A percentile compares a stretch with the other conserved stretches of the same genome.
Evolutionary conservation across 73 alveolate species (phyloP).

Genomic region (Blepharisma stoltei): DNA sequence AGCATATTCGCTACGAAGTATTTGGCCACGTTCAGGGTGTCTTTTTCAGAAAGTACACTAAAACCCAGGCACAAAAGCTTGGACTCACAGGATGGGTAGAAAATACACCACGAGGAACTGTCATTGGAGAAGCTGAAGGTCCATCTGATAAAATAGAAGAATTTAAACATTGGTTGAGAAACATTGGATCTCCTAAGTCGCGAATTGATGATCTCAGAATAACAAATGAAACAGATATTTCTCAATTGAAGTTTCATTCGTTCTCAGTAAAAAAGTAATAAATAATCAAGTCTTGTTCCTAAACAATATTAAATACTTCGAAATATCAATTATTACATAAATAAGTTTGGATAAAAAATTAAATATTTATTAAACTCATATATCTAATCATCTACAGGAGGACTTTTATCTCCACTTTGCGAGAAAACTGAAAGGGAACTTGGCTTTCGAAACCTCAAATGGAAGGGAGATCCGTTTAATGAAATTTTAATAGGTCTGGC

Average conservation of each 20-base stretch:
- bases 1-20: slow-evolving; percentile 5
- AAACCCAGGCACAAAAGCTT: slow-evolving; percentile 30
- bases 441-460: background rate
- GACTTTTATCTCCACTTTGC: slow-evolving; percentile 10
- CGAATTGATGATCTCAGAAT: background rate
- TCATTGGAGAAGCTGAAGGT: slow-evolving; percentile 45
- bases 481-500: background rate
- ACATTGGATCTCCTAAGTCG: background rate
- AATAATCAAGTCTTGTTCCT: no score
- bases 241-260: no score
- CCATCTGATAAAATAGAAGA: background rate
- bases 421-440: background rate
- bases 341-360: no score
- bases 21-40: slow-evolving; percentile 42
- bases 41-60: slow-evolving; percentile 31
- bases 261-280: no score
- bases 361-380: background rate
- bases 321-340: no score
- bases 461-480: background rate
- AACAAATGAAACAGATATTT: no score
- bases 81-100: slow-evolving; percentile 46
- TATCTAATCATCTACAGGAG: slow-evolving; percentile 10
- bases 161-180: slow-evolving; percentile 9
- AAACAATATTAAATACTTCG: no score
- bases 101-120: slow-evolving; percentile 36